phyloP scores from a whole-genome alignment of 1,284 basidiomycete species.

The Rhodotorula sp. region DNA sequence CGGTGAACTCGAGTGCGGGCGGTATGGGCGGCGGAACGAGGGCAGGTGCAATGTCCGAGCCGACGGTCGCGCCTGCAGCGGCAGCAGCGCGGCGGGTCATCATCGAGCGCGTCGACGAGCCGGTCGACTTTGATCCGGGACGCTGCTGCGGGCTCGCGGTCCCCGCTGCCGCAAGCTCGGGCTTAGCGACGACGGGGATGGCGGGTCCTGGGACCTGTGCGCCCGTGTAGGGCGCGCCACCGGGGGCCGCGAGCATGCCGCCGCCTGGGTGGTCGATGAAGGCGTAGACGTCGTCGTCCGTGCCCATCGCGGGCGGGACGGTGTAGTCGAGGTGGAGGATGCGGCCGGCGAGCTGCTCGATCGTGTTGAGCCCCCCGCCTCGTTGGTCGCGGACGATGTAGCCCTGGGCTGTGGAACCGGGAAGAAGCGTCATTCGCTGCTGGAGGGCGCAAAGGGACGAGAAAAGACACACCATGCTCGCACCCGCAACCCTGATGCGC shows the following conservation, averaged over 20 bases:
- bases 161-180: background rate
- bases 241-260: background rate
- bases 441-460: background rate
- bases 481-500: conserved; percentile 30
- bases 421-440: background rate
- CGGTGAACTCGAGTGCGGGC: background rate
- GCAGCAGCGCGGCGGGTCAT: conserved; percentile 3
- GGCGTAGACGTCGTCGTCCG: conserved; percentile 33
- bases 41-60: background rate
- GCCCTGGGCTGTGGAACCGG: conserved; percentile 21
- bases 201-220: background rate
- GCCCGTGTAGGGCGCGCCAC: background rate
- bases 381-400: conserved; percentile 31
- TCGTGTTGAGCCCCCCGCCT: conserved; percentile 36
- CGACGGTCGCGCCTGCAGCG: background rate
- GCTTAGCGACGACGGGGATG: conserved; percentile 3
- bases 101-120: background rate
- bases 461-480: conserved; percentile 24
- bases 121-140: background rate
- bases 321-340: conserved; percentile 34
- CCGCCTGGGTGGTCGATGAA: conserved; percentile 21
- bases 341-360: conserved; percentile 36
- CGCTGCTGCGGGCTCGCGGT: background rate
- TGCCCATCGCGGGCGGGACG: conserved; percentile 29
- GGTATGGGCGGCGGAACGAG: background rate